Base-by-base conservation (phyloP, 2,329 filamentous ascomycete genomes). In the Pestalotiopsis sp. region DNA sequence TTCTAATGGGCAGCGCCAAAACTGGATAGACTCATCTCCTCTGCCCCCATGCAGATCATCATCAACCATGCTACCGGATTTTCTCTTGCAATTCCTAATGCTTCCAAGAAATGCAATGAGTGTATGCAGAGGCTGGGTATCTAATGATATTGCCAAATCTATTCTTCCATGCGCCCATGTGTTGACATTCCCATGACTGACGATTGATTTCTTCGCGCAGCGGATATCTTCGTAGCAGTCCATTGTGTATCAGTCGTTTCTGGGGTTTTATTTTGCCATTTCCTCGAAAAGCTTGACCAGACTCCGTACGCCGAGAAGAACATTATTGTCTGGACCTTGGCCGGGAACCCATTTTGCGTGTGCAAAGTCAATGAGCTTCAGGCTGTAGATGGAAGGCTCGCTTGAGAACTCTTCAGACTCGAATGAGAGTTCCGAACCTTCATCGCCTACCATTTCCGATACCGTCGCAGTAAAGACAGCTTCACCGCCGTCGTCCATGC, bases 281-380 rank as follows among this genome's bases (percentile, higher is more conserved):
- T 92, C 85, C 68, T 89, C 85, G 73, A 98, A 90, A 38, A 98
- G 90, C 68, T 84, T 84, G 64, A 87, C 84, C 48, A 95, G 82
- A 76, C 86, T 95, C 75, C 89, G 85, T 70, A 98, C 88, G 0
- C 94, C 94, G 44, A 83, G 82, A 39, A 98, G 83, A 14, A 87
- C 82, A 75, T 98, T 98, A 80, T 97, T 91, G 77, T 99, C 96
- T 0, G 92, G 91, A 0, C 95, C 95, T 74, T 91, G 81, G 1
- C 94, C 93, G 0, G 93, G 92, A 1, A 89, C 91, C 90, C 92
- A 98, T 63, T 84, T 82, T 11, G 96, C 96, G 79, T 99, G 96
- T 1, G 96, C 96, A 84, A 99, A 99, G 78, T 99, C 96, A 73
- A 99, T 99, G 70, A 99, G 85, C 76, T 95, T 96, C 63, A 98